Evolutionary conservation across 208 protist genomes (phyloP).

Genomic region (Crithidia fasciculata): DNA sequence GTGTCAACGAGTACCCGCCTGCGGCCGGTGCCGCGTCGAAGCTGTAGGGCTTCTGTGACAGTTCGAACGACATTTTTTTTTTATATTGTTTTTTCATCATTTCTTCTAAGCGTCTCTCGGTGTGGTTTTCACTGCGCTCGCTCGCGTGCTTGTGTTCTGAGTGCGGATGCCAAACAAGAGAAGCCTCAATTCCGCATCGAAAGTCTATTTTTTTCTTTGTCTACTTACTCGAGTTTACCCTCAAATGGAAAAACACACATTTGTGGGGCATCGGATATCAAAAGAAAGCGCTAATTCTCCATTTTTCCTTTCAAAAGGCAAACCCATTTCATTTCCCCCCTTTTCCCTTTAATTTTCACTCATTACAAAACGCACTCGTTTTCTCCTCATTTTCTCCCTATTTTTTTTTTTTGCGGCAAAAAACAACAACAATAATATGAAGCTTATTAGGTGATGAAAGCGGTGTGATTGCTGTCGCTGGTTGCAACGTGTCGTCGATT

Average conservation of each 20-base stretch:
- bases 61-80: not conserved
- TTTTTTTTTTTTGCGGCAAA: not conserved
- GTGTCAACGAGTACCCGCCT: conserved; percentile 23
- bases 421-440: not conserved
- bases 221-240: too few relatives aligned
- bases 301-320: not conserved
- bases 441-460: not conserved
- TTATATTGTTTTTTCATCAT: not conserved
- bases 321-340: not conserved
- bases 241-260: not conserved
- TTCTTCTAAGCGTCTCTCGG: not conserved
- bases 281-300: not conserved
- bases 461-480: too few relatives aligned
- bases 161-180: not conserved
- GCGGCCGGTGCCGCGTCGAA: not conserved
- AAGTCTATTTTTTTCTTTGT: not conserved
- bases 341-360: not conserved
- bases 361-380: not conserved
- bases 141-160: not conserved
- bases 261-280: not conserved
- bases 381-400: too few relatives aligned
- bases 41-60: not conserved
- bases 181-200: not conserved
- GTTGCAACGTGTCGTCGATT: too few relatives aligned
- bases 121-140: not conserved